Evolutionary conservation across 352 stramenopile species (phyloP), one percentile per base, ranked within the genome.

Genomic region (Globisporangium sylvaticum): DNA sequence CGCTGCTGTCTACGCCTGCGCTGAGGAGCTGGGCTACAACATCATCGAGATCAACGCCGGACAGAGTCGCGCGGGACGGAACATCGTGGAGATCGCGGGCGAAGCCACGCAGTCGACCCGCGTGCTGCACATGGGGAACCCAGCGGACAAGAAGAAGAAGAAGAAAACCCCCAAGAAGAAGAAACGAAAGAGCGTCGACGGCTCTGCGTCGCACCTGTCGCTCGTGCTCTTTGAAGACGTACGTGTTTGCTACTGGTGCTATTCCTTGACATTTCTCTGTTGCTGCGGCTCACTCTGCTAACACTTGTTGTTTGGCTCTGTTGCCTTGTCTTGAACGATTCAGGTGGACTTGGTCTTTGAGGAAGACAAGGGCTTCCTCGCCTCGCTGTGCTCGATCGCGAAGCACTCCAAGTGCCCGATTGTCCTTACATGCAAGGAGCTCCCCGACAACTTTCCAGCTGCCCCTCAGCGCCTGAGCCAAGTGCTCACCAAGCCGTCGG

Each of bases 31-130:
- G 22, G 87, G 87, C 8, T 95, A 88, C 66, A 70, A 95, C 62
- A 85, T 95, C 32, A 91, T 95, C 52, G 87, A 95, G 64, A 93
- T 95, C 69, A 93, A 95, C 57, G 87, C 87, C 0, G 83, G 82
- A 31, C 86, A 93, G 60, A 83, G 81, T 56, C 87, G 87, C 2
- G 86, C 82, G 0, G 85, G 87, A 15, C 87, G 88, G 50, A 80
- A 77, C 15, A 71, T 95, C 37, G 66, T 92, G 7, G 84, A 93
- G 57, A 80, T 95, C 22, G 85, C 81, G 18, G 87, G 87, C n/a
- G 87, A 95, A 74, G 87, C 87, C 27, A 95, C 87, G 1, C 87
- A 95, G 61, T 95, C 87, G 2, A 95, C 74, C 12, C 80, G 87
- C 54, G 87, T 94, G 27, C 68, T 95, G 8, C 81, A 89, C 59